Base-by-base conservation (phyloP, 805 yeast species). In the Komagataella kurtzmanii region DNA sequence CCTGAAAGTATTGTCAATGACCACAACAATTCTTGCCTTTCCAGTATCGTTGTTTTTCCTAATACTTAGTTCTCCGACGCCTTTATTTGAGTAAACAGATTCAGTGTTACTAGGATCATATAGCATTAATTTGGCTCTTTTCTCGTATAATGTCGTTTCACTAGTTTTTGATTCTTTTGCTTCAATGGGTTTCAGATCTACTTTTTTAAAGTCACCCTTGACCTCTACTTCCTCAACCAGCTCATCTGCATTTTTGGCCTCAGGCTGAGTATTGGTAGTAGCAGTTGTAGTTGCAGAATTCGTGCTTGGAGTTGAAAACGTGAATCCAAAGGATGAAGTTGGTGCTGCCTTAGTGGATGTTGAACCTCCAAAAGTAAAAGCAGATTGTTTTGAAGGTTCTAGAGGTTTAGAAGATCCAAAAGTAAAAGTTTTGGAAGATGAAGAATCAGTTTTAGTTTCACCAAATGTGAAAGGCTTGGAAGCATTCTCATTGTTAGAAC, bases 131-230 rank as follows among this genome's bases (percentile, higher is more conserved):
- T 88, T 88, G 3, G 91, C 76, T 59, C 85, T 76, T 59, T 85
- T 82, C 47, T 82, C 76, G 58, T 76, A 85, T 23, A 78, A 59
- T 0, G 74, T 62, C 1, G 73, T 79, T 67, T 91, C 97, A 51
- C 79, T 75, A 66, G 89, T 97, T 67, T 91, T 97, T 17, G 97
- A 97, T 7, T 91, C 85, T 57, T 75, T 71, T 17, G 71, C 76
- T 5, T 76, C 78, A 10, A 81, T 72, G 51, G 81, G 75, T 18
- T 70, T 67, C 53, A 78, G 71, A 52, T 66, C 65, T 47, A 66
- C 74, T 14, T 72, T 65, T 6, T 76, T 66, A 56, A 74, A 79
- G 56, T 79, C 72, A 1, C 73, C 79, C 46, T 72, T 73, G 3
- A 72, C 74, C 53, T 73, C 75, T 48, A 69, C 77, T 45, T 72